phyloP scores from a whole-genome alignment of 352 stramenopile species.

The Pythium diclinum region DNA sequence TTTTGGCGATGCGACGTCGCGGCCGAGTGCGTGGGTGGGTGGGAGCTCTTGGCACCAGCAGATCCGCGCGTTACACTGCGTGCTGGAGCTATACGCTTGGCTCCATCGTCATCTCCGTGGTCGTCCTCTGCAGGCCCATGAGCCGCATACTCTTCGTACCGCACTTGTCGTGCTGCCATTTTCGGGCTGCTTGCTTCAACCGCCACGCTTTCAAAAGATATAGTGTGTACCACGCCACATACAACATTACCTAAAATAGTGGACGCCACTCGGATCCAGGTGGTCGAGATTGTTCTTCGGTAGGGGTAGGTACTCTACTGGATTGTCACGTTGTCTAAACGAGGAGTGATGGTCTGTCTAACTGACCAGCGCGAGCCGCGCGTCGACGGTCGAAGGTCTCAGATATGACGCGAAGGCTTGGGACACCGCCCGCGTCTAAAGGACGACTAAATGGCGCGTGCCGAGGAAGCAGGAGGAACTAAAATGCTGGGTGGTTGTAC shows the following conservation, averaged over 20 bases:
- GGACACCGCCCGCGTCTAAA: not conserved
- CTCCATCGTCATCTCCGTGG: not conserved
- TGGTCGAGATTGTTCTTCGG: constrained; percentile 17
- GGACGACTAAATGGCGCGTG: not conserved
- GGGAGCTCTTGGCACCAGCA: not conserved
- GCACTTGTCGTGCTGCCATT: constrained; percentile 25
- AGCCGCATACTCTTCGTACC: constrained; percentile 68
- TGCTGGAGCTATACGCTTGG: not conserved
- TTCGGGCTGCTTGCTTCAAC: constrained; percentile 12
- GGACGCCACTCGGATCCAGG: not conserved
- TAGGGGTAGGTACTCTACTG: constrained; percentile 3
- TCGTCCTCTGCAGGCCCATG: not conserved
- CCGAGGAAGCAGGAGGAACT: not conserved
- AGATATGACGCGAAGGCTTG: not conserved
- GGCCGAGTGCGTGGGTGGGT: constrained; percentile 25
- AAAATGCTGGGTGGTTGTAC: not conserved
- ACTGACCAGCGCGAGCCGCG: not conserved
- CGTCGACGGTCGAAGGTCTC: not conserved
- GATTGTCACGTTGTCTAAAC: not conserved
- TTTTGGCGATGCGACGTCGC: constrained; percentile 57
- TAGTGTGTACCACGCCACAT: constrained; percentile 8
- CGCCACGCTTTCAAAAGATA: not conserved
- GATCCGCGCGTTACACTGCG: not conserved
- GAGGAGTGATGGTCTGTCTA: not conserved
- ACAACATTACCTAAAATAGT: not conserved